Evolutionary conservation across 805 yeast species (phyloP).

Genomic region (Yarrowia divulgata): DNA sequence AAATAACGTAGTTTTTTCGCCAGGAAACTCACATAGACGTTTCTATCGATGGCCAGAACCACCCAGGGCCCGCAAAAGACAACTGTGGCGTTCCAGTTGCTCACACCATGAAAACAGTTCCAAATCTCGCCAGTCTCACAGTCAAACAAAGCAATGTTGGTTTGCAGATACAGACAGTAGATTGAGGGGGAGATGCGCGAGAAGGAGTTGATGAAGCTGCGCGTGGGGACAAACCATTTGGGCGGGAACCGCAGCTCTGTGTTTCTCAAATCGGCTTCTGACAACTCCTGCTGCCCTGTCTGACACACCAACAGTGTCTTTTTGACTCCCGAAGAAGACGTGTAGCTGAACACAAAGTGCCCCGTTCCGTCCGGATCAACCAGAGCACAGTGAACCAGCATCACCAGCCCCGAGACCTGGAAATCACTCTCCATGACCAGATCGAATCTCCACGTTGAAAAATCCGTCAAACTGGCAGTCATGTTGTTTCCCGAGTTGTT

Average conservation of each 20-base stretch:
- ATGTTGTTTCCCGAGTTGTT: conserved; percentile 34
- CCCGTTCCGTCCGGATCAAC: conserved; percentile 33
- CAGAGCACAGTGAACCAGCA: conserved; percentile 33
- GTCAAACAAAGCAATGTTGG: conserved; percentile 33
- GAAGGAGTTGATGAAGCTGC: conserved; percentile 35
- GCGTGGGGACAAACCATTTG: conserved; percentile 17
- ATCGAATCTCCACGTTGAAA: conserved; percentile 29
- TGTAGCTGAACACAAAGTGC: conserved; percentile 20
- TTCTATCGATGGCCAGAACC: conserved; percentile 21
- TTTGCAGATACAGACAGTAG: conserved; percentile 29
- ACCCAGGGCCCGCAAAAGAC: conserved; percentile 37
- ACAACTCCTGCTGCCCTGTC: conserved; percentile 1
- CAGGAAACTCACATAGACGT: conserved; percentile 24
- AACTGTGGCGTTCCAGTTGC: conserved; percentile 33
- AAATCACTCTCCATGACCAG: conserved; percentile 17
- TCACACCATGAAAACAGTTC: conserved; percentile 35
- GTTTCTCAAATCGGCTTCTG: neutral
- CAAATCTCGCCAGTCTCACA: conserved; percentile 33
- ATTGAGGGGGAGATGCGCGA: conserved; percentile 1
- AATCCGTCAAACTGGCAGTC: conserved; percentile 28
- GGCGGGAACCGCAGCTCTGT: conserved; percentile 20
- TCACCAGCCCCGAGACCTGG: conserved; percentile 10
- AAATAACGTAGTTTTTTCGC: conserved; percentile 11
- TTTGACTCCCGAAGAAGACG: conserved; percentile 2
- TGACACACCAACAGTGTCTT: conserved; percentile 21